phyloP scores from a whole-genome alignment of 768 basidiomycete species.

The Thelephora ganbajun region DNA sequence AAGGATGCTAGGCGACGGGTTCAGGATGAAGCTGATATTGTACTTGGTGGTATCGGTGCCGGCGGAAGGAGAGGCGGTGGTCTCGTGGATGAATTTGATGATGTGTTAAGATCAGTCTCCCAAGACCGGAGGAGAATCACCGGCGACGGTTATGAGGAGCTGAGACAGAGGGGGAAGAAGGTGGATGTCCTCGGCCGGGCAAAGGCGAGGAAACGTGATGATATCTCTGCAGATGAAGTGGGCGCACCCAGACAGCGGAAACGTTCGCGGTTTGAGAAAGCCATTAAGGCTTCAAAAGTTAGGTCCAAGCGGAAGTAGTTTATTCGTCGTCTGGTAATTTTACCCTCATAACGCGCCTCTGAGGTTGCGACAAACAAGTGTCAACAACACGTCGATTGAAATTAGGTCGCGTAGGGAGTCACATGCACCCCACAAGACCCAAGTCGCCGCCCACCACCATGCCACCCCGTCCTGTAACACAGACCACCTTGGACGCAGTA shows the following conservation, averaged over 20 bases:
- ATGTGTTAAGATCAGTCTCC: constrained; percentile 53
- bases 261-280: constrained; percentile 29
- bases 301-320: constrained; percentile 9
- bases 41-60: constrained; percentile 56
- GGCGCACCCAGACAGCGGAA: constrained; percentile 22
- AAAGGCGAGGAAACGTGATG: constrained; percentile 22
- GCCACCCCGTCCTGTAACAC: too few species aligned
- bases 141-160: constrained; percentile 72
- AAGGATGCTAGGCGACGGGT: constrained; percentile 57
- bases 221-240: constrained; percentile 15
- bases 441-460: too few species aligned
- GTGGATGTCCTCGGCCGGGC: constrained; percentile 45
- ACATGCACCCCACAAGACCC: too few species aligned
- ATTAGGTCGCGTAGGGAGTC: too few species aligned
- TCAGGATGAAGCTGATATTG: constrained; percentile 78
- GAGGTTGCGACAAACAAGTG: background rate
- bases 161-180: constrained; percentile 57
- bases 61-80: constrained; percentile 48
- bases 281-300: constrained; percentile 20
- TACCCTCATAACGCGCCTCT: too few species aligned
- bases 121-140: constrained; percentile 25
- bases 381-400: background rate
- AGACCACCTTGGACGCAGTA: too few species aligned
- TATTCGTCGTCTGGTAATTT: too few species aligned
- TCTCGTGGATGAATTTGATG: constrained; percentile 74